Evolutionary conservation across 75 land plant genomes (phyloP).

Genomic region (Pseudotsuga menziesii): DNA sequence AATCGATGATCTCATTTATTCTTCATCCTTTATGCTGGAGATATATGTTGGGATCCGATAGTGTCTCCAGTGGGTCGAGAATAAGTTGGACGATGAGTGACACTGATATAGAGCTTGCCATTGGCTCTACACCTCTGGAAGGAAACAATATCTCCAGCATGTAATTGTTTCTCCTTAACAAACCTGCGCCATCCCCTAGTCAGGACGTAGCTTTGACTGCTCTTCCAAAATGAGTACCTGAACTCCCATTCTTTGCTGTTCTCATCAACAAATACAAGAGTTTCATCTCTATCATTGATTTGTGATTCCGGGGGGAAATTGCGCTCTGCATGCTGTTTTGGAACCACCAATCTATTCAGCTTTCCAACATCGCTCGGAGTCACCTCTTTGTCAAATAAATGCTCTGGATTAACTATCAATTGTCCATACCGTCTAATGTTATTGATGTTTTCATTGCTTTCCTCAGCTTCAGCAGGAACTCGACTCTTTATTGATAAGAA

Average conservation of each 20-base stretch:
- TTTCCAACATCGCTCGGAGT: slow-evolving; percentile 61
- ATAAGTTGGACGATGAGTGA: too few species aligned
- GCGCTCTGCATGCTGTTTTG: slow-evolving; percentile 32
- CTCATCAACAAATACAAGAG: slow-evolving; percentile 11
- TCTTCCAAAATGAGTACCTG: slow-evolving; percentile 33
- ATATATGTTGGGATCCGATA: too few species aligned
- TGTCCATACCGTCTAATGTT: too few species aligned
- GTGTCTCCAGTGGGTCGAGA: too few species aligned
- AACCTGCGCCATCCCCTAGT: slow-evolving; percentile 32
- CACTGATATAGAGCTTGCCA: too few species aligned
- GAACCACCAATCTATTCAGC: slow-evolving; percentile 45
- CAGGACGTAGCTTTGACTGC: slow-evolving; percentile 32
- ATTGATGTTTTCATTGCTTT: too few species aligned
- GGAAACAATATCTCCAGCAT: slow-evolving; percentile 13
- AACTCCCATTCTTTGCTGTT: slow-evolving; percentile 15
- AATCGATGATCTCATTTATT: too few species aligned
- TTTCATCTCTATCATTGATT: neutral
- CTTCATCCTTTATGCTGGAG: too few species aligned
- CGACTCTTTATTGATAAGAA: too few species aligned
- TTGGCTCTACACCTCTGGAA: slow-evolving; percentile 11
- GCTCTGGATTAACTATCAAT: neutral
- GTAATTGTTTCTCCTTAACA: slow-evolving; percentile 21
- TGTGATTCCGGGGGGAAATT: slow-evolving; percentile 20
- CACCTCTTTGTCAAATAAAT: slow-evolving; percentile 39
- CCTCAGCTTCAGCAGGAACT: too few species aligned